Base-by-base conservation (phyloP, 2,329 filamentous ascomycete species). In the Decorospora gaudefroyi region DNA sequence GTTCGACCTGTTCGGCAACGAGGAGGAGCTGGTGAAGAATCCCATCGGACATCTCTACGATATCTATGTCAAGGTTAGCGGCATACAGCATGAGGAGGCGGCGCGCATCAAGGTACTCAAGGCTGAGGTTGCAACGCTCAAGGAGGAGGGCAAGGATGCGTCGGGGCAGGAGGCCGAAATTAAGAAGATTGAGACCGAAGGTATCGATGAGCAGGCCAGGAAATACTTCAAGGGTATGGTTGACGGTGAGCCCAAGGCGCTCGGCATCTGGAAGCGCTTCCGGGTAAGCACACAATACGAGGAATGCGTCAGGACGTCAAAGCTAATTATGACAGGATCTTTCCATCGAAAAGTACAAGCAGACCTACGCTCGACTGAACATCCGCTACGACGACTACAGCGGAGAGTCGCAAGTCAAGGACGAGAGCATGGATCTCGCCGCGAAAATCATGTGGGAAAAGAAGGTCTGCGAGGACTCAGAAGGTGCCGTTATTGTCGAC, bases 11-110 rank as follows among this genome's bases (percentile, higher is more conserved):
- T 91, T 86, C 65, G 88, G 88, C 19, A 82, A 80, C 48, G 87
- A 92, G 69, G 83, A 86, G 56, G 81, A 83, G 46, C 77, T 93
- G 9, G 70, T 80, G 51, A 77, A 78, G 33, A 87, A 92, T 61
- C 88, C 88, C 9, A 90, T 92, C 64, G 87, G 88, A 68, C 88
- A 93, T 67, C 75, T 93, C 7, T 91, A 86, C 69, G 82, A 90
- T 61, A 84, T 93, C 37, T 93, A 92, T 61, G 87, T 91, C 51
- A 81, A 83, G 68, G 89, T 92, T 69, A 83, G 83, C 57, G 76
- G 76, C 25, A 76, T 85, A 3, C 79, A 85, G 51, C 70, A 75
- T 2, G 80, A 77, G 0, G 84, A 90, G 74, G 85, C 86, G 54
- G 85, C 86, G 53, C 67, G 78, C 46, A 81, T 85, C 16, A 83